These are phyloP conservation scores for Cadophora sp. DNA, from an alignment of 2,329 filamentous ascomycete genomes.

Conservation along the genomic window DNA sequence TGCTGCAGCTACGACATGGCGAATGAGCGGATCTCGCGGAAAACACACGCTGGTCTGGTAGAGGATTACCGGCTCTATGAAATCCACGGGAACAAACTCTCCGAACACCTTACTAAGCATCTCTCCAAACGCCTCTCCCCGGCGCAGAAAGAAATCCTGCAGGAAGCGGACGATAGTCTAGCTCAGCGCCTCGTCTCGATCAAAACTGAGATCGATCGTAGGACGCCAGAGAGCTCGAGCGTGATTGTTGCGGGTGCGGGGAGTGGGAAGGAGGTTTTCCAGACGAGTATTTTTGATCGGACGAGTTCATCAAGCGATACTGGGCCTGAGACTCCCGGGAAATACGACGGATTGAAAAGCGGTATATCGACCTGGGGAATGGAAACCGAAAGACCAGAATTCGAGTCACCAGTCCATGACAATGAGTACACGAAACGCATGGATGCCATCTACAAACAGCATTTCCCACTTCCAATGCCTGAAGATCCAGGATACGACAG, in stretches of 20 bases:
- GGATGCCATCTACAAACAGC: conserved; percentile 16
- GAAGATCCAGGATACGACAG: conserved; percentile 42
- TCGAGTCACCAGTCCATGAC: conserved; percentile 39
- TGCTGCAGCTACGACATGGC: conserved; percentile 57
- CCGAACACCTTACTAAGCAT: conserved; percentile 51
- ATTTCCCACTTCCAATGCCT: conserved; percentile 27
- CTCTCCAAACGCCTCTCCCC: conserved; percentile 43
- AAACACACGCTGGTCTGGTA: conserved; percentile 51
- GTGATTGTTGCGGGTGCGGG: conserved; percentile 48
- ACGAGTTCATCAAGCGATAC: conserved; percentile 56
- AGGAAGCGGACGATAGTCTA: conserved; percentile 45
- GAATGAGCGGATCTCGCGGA: conserved; percentile 50
- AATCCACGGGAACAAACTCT: conserved; percentile 57
- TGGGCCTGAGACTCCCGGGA: conserved; percentile 50
- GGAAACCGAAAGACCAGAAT: conserved; percentile 32
- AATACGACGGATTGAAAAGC: conserved; percentile 38
- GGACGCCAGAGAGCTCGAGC: conserved; percentile 50
- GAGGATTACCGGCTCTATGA: conserved; percentile 60
- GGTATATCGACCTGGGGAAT: conserved; percentile 39
- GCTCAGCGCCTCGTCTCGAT: conserved; percentile 48
- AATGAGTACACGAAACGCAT: conserved; percentile 29
- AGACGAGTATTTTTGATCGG: conserved; percentile 58
- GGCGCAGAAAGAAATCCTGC: conserved; percentile 33
- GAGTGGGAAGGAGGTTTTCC: conserved; percentile 42
- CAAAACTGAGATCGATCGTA: conserved; percentile 50